Percentiles rank a stretch among this genome's conserved stretches.
Evolutionary conservation across 2,329 filamentous ascomycete species (phyloP).

Genomic region (Elsinoe australis): DNA sequence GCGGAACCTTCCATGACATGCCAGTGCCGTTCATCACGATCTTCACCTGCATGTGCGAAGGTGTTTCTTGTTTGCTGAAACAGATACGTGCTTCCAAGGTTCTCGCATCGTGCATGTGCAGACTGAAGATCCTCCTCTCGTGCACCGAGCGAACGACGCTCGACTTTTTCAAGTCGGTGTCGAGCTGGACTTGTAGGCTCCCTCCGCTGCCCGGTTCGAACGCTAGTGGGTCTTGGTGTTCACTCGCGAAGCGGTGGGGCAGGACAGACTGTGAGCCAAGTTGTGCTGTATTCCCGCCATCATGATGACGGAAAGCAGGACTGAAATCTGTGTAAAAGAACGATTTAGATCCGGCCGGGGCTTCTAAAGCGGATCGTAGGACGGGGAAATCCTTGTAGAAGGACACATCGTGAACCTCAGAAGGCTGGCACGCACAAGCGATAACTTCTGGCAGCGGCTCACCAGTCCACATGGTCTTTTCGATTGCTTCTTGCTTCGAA

Average conservation of each 20-base stretch:
- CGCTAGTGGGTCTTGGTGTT: no score
- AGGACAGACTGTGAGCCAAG: conserved; percentile 32
- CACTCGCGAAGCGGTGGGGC: no score
- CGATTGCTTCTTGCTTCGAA: conserved; percentile 24
- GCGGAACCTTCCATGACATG: not conserved
- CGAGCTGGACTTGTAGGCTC: no score
- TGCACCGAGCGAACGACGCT: no score
- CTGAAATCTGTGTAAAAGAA: conserved; percentile 36
- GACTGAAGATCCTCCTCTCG: no score
- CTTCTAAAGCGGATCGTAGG: conserved; percentile 26
- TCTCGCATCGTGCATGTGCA: conserved; percentile 29
- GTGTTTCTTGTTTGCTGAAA: conserved; percentile 7
- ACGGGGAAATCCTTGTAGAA: conserved; percentile 24
- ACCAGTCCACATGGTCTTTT: conserved; percentile 34
- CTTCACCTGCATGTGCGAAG: conserved; percentile 16
- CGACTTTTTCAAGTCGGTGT: no score
- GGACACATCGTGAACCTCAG: conserved; percentile 24
- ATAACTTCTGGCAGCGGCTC: conserved; percentile 24
- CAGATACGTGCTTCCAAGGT: conserved; percentile 18
- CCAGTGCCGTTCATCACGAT: not conserved
- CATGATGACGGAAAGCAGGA: conserved; percentile 25
- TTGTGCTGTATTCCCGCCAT: conserved; percentile 18
- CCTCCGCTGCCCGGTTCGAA: no score
- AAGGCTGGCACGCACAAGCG: conserved; percentile 29
- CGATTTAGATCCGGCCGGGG: conserved; percentile 29